Percentiles rank a stretch among this genome's conserved stretches.
Evolutionary conservation across 164 flowering plant species (phyloP).

Genomic region (Chimonanthus salicifolius): DNA sequence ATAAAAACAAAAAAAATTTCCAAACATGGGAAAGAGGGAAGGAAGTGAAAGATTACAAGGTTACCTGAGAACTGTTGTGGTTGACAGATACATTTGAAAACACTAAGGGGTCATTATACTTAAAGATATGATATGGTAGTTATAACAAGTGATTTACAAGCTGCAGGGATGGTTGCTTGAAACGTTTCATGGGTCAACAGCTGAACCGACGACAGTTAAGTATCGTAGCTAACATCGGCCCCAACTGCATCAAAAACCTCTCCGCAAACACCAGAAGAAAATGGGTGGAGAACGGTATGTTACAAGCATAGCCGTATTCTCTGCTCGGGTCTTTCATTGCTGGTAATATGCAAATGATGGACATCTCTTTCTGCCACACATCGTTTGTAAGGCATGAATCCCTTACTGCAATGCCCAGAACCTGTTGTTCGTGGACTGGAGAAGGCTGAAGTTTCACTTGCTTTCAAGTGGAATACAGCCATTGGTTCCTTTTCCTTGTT

Average conservation of each 20-base stretch:
- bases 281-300: not conserved
- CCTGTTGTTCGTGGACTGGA: slow-evolving; percentile 12
- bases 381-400: slow-evolving; percentile 70
- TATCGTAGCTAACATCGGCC: not conserved
- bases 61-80: no score
- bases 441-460: slow-evolving; percentile 24
- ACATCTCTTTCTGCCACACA: slow-evolving; percentile 36
- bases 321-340: slow-evolving; percentile 29
- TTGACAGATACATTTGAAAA: no score
- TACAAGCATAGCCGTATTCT: slow-evolving; percentile 39
- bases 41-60: no score
- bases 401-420: slow-evolving; percentile 23
- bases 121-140: no score
- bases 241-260: not conserved
- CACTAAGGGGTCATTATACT: no score
- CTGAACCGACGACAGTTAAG: not conserved
- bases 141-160: slow-evolving; percentile 3
- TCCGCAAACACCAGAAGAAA: not conserved
- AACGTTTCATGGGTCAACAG: not conserved
- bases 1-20: no score
- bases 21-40: no score
- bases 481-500: not conserved
- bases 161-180: slow-evolving; percentile 13
- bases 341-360: slow-evolving; percentile 17
- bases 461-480: slow-evolving; percentile 14